Evolutionary conservation across 352 stramenopile genomes (phyloP), one percentile per base, ranked within the genome.

Genomic region (Thalassiosira mediterranea): DNA sequence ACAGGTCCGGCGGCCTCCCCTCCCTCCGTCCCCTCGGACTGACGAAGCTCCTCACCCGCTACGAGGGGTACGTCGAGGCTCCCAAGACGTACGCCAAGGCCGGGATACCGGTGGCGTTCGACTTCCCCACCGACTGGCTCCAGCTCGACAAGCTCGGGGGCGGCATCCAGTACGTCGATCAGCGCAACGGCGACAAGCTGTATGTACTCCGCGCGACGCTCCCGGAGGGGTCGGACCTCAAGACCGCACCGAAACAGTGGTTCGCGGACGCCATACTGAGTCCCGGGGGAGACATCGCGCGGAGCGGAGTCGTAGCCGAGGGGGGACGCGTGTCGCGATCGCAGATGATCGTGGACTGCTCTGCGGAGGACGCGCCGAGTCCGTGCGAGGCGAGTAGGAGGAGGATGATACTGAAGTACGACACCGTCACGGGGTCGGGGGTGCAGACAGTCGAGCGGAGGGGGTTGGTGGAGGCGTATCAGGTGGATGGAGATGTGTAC

Each of bases 91-190:
- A 54, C 11, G 8, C 10, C 8, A 67, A 56, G 26, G 37, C 47
- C 28, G 15, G 62, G 7, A 48, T 76, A 28, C 46, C 57, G 7
- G 65, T 76, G 8, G 17, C 37, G 25, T 88, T 91, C 61, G 72
- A 84, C 67, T 90, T 88, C 52, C 84, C 84, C 1, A 70, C 75
- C 3, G 84, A 91, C 73, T 91, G 84, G 84, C 70, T 89, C 4
- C 84, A 91, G 67, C 26, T 91, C 0, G 84, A 91, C 62, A 72
- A 71, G 63, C 47, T 76, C 10, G 57, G 74, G 13, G 85, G 85
- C 23, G 81, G 81, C 8, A 70, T 91, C 38, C 77, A 86, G 61
- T 91, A 89, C 38, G 85, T 89, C 10, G 82, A 89, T 76, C 85
- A 91, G 67, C 49, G 84, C 5, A 89, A 91, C 63, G 84, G 82